A percentile compares a stretch with the other conserved stretches of the same genome.
Conservation (phyloP, 257 asterid species). For the Nicotiana paniculata region DNA sequence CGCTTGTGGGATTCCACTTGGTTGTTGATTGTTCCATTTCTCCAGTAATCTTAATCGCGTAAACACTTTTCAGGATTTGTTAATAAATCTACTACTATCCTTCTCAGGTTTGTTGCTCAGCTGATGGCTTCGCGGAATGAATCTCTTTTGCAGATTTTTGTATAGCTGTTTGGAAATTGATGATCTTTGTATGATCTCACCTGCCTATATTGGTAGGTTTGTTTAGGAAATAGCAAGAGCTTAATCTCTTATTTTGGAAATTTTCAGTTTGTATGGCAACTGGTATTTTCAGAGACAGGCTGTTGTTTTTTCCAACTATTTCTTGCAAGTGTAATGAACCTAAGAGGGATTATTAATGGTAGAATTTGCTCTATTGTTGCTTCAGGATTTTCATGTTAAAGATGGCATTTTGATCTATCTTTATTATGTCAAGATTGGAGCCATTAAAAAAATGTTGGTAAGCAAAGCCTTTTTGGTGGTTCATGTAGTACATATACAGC, state of each 20-base stretch:
- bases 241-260: not conserved
- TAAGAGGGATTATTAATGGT: not conserved
- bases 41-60: not conserved
- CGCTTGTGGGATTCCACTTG: too few relatives aligned
- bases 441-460: too few relatives aligned
- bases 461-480: too few relatives aligned
- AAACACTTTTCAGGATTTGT: not conserved
- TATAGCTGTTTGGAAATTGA: conserved; percentile 10
- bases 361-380: not conserved
- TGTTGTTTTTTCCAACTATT: not conserved
- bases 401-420: not conserved
- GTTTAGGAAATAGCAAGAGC: not conserved
- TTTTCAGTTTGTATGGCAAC: not conserved
- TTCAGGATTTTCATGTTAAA: not conserved
- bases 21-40: not conserved
- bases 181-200: not conserved
- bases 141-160: not conserved
- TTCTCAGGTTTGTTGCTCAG: not conserved
- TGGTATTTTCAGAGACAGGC: not conserved
- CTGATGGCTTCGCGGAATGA: not conserved
- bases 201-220: not conserved
- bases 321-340: not conserved
- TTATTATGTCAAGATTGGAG: not conserved
- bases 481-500: too few relatives aligned
- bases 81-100: not conserved